Base-by-base conservation (phyloP, 2,329 filamentous ascomycete species). In the Ceratocystiopsis brevicomis region DNA sequence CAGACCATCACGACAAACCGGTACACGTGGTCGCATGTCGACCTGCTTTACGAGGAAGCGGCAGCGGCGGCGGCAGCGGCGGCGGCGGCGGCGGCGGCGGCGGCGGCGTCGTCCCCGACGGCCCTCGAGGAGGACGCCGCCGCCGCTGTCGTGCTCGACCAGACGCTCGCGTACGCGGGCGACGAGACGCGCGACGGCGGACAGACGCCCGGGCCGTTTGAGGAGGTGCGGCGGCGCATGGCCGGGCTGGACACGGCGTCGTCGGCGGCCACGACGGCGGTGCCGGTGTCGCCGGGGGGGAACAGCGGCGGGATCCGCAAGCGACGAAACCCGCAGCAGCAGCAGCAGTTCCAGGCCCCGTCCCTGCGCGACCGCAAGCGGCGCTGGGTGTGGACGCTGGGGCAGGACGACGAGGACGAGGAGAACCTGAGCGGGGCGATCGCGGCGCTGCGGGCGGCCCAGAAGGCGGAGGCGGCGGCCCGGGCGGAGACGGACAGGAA, bases 321-420 rank as follows among this genome's bases (percentile, higher is more conserved):
- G 54, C 61, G 66, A 11, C 73, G 66, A 54, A 6, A 11, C 5
- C 25, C 4, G 25, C 25, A 30, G 10, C 25, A 30, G 25, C 25
- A 30, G 25, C 25, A 30, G 25, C 33, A 34, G 33, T 8, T 10
- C 25, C 25, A 30, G 25, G 25, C 25, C 4, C 58, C 60, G 32
- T 63, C 63, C 54, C 70, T 74, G 49, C 76, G 62, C 53, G 74
- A 78, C 50, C 77, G 74, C 64, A 76, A 71, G 57, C 62, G 73
- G 13, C 68, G 68, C 38, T 78, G 74, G 75, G 69, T 75, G 34
- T 78, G 75, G 75, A 78, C 75, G 1, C 76, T 79, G 38, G 71
- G 68, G 3, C 65, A 67, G 46, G 69, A 71, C 1, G 65, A 64
- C 2, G 59, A 65, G 9, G 59, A 63, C 14, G 60, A 64, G 40